Evolutionary conservation across 192 early-diverging fungal species (phyloP).

Genomic region (Linnemannia zychae): DNA sequence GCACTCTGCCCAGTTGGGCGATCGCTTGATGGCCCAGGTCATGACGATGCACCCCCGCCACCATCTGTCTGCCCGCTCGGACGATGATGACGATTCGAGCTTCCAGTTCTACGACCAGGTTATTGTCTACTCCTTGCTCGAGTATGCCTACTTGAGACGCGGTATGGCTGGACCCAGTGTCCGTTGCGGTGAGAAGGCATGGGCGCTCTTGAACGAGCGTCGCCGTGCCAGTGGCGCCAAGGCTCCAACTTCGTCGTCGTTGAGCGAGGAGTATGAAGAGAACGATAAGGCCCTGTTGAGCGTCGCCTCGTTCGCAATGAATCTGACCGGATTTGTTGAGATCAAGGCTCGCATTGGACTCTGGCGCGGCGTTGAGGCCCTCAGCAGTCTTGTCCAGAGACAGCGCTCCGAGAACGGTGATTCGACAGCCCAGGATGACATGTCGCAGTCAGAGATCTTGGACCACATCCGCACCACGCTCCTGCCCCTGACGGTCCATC

Average conservation of each 20-base stretch:
- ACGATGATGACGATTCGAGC: constrained; percentile 31
- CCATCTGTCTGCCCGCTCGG: constrained; percentile 20
- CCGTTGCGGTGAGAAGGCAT: constrained; percentile 54
- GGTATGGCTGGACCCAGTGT: constrained; percentile 47
- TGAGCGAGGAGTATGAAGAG: constrained; percentile 21
- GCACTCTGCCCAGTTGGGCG: constrained; percentile 33
- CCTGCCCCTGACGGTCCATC: constrained; percentile 41
- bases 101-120: constrained; percentile 56
- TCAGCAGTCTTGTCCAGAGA: constrained; percentile 36
- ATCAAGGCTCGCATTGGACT: constrained; percentile 54
- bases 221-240: constrained; percentile 33
- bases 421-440: constrained; percentile 13
- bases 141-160: constrained; percentile 52
- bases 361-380: constrained; percentile 46
- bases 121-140: constrained; percentile 50
- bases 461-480: constrained; percentile 54
- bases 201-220: constrained; percentile 49
- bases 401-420: not conserved
- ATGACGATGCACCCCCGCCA: constrained; percentile 57
- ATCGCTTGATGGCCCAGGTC: constrained; percentile 48
- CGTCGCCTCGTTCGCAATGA: constrained; percentile 50
- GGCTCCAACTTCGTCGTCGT: constrained; percentile 1
- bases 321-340: constrained; percentile 50
- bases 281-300: constrained; percentile 39
- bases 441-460: constrained; percentile 48